Evolutionary conservation across 305 asterid species (phyloP).

Genomic region (Fraxinus floribunda): DNA sequence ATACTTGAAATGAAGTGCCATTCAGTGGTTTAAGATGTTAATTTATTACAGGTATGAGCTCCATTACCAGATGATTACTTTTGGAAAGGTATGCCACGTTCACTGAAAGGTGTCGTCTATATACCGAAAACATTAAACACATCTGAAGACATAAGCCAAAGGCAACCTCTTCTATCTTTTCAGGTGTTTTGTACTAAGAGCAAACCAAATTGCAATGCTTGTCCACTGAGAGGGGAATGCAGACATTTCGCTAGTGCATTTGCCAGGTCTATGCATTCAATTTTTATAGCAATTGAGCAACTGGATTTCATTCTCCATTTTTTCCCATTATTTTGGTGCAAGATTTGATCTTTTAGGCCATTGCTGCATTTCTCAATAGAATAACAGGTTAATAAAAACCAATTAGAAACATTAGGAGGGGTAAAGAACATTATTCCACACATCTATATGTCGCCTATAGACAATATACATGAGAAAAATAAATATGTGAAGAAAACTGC

Average conservation of each 20-base stretch:
- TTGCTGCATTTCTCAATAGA: background rate
- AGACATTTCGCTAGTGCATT: constrained; percentile 98
- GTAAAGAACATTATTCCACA: constrained; percentile 1
- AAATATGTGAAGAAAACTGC: background rate
- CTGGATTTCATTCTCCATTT: constrained; percentile 5
- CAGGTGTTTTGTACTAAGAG: constrained; percentile 99
- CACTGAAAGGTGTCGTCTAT: constrained; percentile 11
- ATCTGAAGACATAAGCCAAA: constrained; percentile 20
- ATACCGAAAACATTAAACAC: background rate
- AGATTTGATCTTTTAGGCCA: background rate
- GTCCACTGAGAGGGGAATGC: constrained; percentile 99
- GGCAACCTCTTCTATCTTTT: constrained; percentile 23
- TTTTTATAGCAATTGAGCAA: constrained; percentile 14
- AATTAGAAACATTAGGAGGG: background rate
- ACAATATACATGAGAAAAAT: constrained; percentile 2
- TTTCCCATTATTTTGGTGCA: constrained; percentile 6
- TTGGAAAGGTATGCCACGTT: constrained; percentile 78
- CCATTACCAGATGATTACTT: constrained; percentile 98
- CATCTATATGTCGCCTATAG: background rate
- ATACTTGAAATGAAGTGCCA: constrained; percentile 19
- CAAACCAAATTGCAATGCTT: constrained; percentile 97
- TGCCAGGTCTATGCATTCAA: constrained; percentile 67
- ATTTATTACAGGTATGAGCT: constrained; percentile 79
- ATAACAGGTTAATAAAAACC: background rate
- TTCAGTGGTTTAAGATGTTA: constrained; percentile 34